Conservation (phyloP, 768 basidiomycete species). For the Tulasnella sp. region DNA sequence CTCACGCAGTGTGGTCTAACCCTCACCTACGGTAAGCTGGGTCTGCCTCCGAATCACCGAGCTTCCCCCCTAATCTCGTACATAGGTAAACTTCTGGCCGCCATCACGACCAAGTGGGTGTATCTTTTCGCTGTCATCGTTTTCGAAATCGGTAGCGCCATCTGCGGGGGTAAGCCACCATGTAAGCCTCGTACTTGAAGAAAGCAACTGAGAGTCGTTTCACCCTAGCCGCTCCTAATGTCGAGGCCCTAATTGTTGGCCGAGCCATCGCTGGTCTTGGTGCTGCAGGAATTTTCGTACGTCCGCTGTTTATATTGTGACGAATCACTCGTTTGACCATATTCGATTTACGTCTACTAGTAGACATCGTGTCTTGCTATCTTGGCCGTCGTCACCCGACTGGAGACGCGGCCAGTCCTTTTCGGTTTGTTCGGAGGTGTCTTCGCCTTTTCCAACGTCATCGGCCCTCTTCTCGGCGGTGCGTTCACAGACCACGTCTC, state of each 20-base stretch:
- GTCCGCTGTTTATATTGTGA: conserved; percentile 21
- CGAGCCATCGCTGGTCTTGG: conserved; percentile 43
- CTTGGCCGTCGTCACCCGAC: conserved; percentile 28
- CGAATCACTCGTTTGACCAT: not conserved
- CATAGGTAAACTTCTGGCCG: conserved; percentile 18
- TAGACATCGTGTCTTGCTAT: conserved; percentile 23
- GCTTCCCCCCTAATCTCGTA: conserved; percentile 16
- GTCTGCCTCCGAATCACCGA: not conserved
- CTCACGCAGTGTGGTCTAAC: conserved; percentile 20
- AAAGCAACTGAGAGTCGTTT: not conserved
- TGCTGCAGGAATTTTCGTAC: conserved; percentile 34
- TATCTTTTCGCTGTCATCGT: conserved; percentile 27
- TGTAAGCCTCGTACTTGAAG: not conserved
- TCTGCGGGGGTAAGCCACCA: conserved; percentile 32
- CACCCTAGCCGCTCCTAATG: conserved; percentile 22
- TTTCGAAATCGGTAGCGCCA: conserved; percentile 41
- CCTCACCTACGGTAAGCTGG: conserved; percentile 20
- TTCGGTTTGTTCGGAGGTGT: conserved; percentile 38
- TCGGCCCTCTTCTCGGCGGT: conserved; percentile 29
- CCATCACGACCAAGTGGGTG: conserved; percentile 30
- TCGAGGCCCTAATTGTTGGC: conserved; percentile 35
- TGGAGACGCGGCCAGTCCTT: conserved; percentile 28
- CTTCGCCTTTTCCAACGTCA: conserved; percentile 28
- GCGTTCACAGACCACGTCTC: conserved; percentile 32
- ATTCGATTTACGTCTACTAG: not conserved